Evolutionary conservation across 768 basidiomycete species (phyloP), one percentile per base, ranked within the genome.

Genomic region (Hebeloma cylindrosporum): DNA sequence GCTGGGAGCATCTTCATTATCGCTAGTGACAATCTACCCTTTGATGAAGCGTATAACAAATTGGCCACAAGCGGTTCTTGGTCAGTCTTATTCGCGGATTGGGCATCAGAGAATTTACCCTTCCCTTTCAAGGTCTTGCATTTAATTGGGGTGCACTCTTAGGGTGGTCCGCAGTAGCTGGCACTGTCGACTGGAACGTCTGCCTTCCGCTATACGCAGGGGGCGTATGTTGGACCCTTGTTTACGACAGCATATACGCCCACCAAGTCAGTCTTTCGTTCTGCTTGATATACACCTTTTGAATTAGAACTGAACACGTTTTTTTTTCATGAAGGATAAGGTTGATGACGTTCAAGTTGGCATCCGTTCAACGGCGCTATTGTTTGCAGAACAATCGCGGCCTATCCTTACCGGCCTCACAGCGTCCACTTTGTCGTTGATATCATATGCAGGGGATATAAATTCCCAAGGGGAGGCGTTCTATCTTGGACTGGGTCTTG

Each of bases 71-170:
- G 84, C 89, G 29, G 86, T 96, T 21, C 83, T 99, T 16, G 95
- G 94, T 91, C 47, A 46, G 81, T 58, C 29, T 29, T 20, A 23
- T 18, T 42, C n/a, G 31, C 39, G 3, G 25, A 33, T 11, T 27
- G 9, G 11, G 5, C 21, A 40, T 17, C 7, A 9, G 13, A 25
- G 28, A 41, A 10, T 26, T 41, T 13, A 0, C 7, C 26, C 3
- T 3, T 32, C 11, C 28, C 17, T 28, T 3, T 34, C 9, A 56
- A 94, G 93, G 94, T 7, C 75, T 98, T 34, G 84, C 94, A 0
- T 99, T 94, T 65, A 98, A 97, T 66, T 99, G 95, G 95, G 96
- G 96, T 13, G 83, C 92, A 1, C 66, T 99, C 1, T 80, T 98
- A 13, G 96, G 96, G 17, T 97, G 94, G 88, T 94, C 96, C 3